phyloP scores from a whole-genome alignment of 495 filamentous ascomycete species.

The Filosporella fistucella region DNA sequence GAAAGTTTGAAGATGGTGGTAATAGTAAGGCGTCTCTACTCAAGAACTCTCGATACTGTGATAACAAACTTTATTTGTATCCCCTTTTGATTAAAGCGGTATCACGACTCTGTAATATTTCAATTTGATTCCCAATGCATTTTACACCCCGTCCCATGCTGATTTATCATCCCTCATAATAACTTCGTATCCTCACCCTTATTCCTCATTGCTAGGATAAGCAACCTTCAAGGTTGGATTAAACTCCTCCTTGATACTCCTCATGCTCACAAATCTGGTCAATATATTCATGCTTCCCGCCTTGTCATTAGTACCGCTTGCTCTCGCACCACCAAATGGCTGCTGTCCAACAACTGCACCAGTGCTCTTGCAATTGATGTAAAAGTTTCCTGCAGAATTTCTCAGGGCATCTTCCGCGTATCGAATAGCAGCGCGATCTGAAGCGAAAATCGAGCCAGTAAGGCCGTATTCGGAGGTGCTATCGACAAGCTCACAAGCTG shows the following conservation, averaged over 20 bases:
- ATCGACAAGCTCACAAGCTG: conserved; percentile 55
- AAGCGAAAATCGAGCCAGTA: conserved; percentile 75
- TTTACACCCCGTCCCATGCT: neutral
- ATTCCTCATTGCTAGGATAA: conserved; percentile 74
- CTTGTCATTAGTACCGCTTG: conserved; percentile 90
- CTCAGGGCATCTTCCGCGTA: conserved; percentile 69
- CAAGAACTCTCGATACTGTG: too few species aligned
- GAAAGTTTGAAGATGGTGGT: too few species aligned
- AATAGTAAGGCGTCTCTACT: too few species aligned
- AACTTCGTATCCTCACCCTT: neutral
- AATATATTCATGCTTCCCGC: conserved; percentile 75
- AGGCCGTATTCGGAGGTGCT: conserved; percentile 69
- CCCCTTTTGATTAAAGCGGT: neutral
- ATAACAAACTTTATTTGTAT: too few species aligned
- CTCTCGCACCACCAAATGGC: conserved; percentile 81
- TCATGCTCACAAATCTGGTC: conserved; percentile 73
- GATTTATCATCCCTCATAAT: neutral
- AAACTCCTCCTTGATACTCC: conserved; percentile 92
- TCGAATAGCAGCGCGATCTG: conserved; percentile 62
- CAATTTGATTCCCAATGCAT: neutral
- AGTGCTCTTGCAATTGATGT: conserved; percentile 91
- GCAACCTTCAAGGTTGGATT: conserved; percentile 58
- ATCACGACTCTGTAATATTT: neutral
- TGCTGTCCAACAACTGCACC: conserved; percentile 91
- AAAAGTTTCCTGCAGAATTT: conserved; percentile 83